Percentiles rank a stretch among this genome's conserved stretches.
phyloP scores from a whole-genome alignment of 2,329 filamentous ascomycete genomes.

The Colletotrichum melonis region DNA sequence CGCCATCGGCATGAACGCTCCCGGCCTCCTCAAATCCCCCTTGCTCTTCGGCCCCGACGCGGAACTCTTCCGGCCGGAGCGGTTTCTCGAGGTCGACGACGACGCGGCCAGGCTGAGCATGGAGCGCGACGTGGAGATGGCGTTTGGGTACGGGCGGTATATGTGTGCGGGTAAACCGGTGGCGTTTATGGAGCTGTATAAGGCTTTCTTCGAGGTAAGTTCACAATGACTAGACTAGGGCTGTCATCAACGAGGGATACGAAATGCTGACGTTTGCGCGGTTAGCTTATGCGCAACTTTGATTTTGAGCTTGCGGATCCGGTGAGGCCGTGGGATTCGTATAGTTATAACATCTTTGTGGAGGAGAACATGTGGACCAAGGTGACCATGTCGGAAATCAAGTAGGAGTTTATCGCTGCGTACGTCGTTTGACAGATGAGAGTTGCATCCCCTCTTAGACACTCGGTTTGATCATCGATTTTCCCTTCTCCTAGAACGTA shows the following conservation, averaged over 20 bases:
- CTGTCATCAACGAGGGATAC: too few species aligned
- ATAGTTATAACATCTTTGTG: slow-evolving; percentile 1
- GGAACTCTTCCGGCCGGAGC: slow-evolving; percentile 58
- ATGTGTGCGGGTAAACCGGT: slow-evolving; percentile 62
- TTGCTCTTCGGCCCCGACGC: slow-evolving; percentile 55
- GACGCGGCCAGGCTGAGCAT: slow-evolving; percentile 46
- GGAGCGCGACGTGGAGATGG: slow-evolving; percentile 59
- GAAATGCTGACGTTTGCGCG: too few species aligned
- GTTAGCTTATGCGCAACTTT: slow-evolving; percentile 14
- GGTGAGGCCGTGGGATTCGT: not conserved
- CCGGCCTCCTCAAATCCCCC: slow-evolving; percentile 53
- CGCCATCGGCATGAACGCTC: slow-evolving; percentile 53
- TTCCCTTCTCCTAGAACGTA: too few species aligned
- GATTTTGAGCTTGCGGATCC: slow-evolving; percentile 17
- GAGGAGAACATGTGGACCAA: slow-evolving; percentile 25
- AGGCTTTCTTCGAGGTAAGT: slow-evolving; percentile 43
- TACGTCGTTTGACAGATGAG: too few species aligned
- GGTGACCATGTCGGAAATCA: not conserved
- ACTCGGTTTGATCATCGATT: too few species aligned
- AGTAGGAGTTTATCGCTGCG: not conserved
- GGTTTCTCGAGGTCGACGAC: slow-evolving; percentile 57
- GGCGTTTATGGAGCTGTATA: slow-evolving; percentile 64
- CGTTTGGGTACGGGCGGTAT: slow-evolving; percentile 61
- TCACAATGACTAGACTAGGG: too few species aligned
- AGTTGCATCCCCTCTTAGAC: too few species aligned